Percentiles rank a stretch among this genome's conserved stretches.
Conservation (phyloP, 2,329 filamentous ascomycete species). For the Fusarium papillatum region DNA sequence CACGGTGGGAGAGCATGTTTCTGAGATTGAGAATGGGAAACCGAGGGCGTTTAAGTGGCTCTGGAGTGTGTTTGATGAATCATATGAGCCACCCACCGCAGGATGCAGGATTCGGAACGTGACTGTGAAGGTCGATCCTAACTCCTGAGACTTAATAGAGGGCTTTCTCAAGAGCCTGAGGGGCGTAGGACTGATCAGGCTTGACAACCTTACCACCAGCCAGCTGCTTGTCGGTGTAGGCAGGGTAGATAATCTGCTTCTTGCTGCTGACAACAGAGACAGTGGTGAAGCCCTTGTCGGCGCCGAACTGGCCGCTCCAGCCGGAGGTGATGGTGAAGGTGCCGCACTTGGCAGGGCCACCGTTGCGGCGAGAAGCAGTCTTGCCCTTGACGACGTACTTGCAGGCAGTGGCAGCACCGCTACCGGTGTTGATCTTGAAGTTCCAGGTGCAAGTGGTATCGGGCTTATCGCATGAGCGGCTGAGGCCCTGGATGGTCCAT, state of each 20-base stretch:
- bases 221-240: constrained; percentile 66
- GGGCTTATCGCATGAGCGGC: constrained; percentile 54
- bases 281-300: constrained; percentile 65
- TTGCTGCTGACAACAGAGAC: constrained; percentile 59
- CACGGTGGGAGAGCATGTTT: constrained; percentile 55
- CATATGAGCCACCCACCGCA: constrained; percentile 20
- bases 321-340: constrained; percentile 63
- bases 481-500: constrained; percentile 57
- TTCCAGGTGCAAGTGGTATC: constrained; percentile 58
- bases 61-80: constrained; percentile 24
- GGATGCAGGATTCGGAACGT: background rate
- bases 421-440: constrained; percentile 59
- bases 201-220: constrained; percentile 57
- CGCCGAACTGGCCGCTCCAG: constrained; percentile 69
- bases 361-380: constrained; percentile 52
- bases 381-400: constrained; percentile 47
- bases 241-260: constrained; percentile 62
- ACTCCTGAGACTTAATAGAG: background rate
- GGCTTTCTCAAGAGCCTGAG: constrained; percentile 32
- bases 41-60: constrained; percentile 24
- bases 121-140: background rate
- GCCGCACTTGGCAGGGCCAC: constrained; percentile 59
- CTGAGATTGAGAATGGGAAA: constrained; percentile 38
- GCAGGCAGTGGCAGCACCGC: constrained; percentile 50
- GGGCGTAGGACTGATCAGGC: constrained; percentile 62